Percentiles rank a stretch among this genome's conserved stretches.
These are phyloP conservation scores for Cyclotella cryptica DNA, from an alignment of 108 stramenopile species.

Conservation along the genomic window DNA sequence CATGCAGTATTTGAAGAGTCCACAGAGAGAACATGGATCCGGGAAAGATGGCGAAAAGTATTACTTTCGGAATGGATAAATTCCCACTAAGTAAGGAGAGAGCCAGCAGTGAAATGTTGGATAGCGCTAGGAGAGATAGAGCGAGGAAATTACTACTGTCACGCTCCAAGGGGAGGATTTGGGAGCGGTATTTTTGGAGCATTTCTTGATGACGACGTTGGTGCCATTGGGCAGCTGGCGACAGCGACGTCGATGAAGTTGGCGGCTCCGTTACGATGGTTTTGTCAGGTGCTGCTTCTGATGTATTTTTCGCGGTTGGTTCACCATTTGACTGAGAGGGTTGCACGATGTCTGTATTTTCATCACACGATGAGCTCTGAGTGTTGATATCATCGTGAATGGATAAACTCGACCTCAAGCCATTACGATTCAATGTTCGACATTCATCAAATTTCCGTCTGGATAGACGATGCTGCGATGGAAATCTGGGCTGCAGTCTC, in stretches of 20 bases:
- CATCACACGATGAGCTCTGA: no score
- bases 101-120: constrained; percentile 56
- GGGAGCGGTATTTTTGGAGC: constrained; percentile 63
- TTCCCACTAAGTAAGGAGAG: constrained; percentile 51
- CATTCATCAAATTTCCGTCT: neutral
- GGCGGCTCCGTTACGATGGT: neutral
- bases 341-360: no score
- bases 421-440: neutral
- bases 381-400: neutral
- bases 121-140: constrained; percentile 59
- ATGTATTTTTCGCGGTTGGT: neutral
- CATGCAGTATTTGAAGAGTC: constrained; percentile 82
- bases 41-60: no score
- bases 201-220: constrained; percentile 66
- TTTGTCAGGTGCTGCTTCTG: neutral
- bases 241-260: constrained; percentile 5
- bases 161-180: constrained; percentile 61
- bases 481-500: neutral
- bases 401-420: neutral
- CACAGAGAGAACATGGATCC: constrained; percentile 75
- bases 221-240: constrained; percentile 77
- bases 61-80: constrained; percentile 23
- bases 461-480: neutral
- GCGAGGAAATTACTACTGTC: constrained; percentile 58
- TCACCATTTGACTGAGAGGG: neutral